phyloP scores from a whole-genome alignment of 1,284 basidiomycete genomes.

The Leucoagaricus sp. region DNA sequence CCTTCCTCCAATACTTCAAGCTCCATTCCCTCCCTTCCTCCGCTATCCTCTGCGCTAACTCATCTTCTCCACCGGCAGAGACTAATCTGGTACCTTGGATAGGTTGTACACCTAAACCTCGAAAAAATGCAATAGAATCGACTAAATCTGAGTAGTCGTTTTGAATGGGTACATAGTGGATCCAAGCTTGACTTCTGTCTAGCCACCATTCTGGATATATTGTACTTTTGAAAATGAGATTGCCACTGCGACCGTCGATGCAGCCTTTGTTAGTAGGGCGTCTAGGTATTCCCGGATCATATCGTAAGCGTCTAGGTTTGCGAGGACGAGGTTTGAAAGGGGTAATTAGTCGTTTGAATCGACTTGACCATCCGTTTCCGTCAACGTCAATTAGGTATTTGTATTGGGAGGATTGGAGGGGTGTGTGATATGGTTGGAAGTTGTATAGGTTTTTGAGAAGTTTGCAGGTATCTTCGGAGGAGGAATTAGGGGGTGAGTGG shows the following conservation, averaged over 20 bases:
- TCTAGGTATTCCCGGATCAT: too few species aligned
- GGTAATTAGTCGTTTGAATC: constrained; percentile 64
- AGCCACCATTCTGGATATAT: constrained; percentile 66
- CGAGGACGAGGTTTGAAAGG: constrained; percentile 57
- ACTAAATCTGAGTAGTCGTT: constrained; percentile 56
- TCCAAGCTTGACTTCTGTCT: constrained; percentile 53
- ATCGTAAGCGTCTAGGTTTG: too few species aligned
- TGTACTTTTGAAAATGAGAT: constrained; percentile 65
- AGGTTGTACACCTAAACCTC: too few species aligned
- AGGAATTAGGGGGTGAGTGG: constrained; percentile 30
- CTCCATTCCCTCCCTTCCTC: constrained; percentile 59
- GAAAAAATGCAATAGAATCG: constrained; percentile 60
- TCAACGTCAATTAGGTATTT: constrained; percentile 68
- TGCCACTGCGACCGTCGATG: too few species aligned
- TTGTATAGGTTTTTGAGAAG: constrained; percentile 44
- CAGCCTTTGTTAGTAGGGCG: too few species aligned
- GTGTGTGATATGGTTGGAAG: constrained; percentile 35
- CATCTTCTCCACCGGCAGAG: constrained; percentile 48
- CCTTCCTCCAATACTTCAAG: constrained; percentile 57
- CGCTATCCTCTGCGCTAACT: constrained; percentile 57
- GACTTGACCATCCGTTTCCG: constrained; percentile 67
- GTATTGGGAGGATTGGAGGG: constrained; percentile 35
- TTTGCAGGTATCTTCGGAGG: too few species aligned
- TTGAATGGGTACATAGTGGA: constrained; percentile 64
- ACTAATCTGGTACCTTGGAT: too few species aligned